Evolutionary conservation across 805 yeast genomes (phyloP), one percentile per base, ranked within the genome.

Genomic region (Lachancea meyersii): DNA sequence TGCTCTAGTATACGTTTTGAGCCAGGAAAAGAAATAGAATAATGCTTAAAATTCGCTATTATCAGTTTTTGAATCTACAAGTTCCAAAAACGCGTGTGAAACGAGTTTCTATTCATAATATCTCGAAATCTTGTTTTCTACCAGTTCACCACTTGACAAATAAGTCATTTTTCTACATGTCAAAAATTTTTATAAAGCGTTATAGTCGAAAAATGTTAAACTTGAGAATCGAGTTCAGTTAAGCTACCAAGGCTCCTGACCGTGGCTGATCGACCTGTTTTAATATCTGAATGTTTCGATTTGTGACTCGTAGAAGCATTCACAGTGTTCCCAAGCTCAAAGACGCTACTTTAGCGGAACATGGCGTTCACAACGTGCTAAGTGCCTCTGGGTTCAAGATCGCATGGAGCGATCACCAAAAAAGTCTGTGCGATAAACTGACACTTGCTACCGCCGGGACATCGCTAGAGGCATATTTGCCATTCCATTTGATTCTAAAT

Each of bases 341-440:
- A 8, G 50, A 54, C 31, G 31, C 35, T 3, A 30, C 43, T 14
- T 42, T 40, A 11, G 43, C 43, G 8, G 47, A 47, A 23, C 43
- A 47, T 20, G 66, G 66, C 36, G 52, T 63, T 26, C 61, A 62
- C 4, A 48, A 52, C 18, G 52, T 63, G 19, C 46, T 58, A 30
- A 55, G 61, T 44, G 51, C 59, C 1, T 60, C 71, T 43, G 95
- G 87, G 26, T 86, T 80, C 65, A 67, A 80, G 45, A 64, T 73
- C 3, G 84, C 88, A 2, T 91, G 97, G 97, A 67, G 67, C 3
- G 83, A 88, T 43, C 81, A 86, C 63, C 98, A 91, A 66, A 70
- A 68, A 41, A 77, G 68, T 48, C 64, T 79, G 42, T 73, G 84
- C 44, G 71, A 79, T 51, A 76, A 78, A 43, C 66, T 85, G 50